Evolutionary conservation across 2,329 filamentous ascomycete species (phyloP), one percentile per base, ranked within the genome.

Genomic region (Botrytis elliptica): DNA sequence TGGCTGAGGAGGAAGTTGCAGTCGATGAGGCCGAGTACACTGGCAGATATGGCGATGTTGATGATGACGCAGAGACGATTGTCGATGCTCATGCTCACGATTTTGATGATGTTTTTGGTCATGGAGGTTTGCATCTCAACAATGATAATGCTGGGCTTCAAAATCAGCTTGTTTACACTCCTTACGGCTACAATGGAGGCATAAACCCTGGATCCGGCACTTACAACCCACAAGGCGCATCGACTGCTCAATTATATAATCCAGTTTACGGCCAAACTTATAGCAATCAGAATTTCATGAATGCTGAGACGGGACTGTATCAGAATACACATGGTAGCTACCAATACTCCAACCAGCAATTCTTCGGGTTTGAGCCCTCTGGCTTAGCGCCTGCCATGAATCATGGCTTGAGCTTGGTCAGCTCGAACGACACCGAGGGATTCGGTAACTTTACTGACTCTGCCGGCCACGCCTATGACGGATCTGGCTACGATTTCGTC

Each of bases 61-160:
- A 29, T 25, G 18, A 57, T 42, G 36, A 33, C 20, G 10, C 52
- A 25, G 36, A 69, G 25, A 59, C 66, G 2, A n/a, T n/a, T 33
- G 18, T 44, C 38, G 36, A 40, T 42, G 29, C 5, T 57, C 40
- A 52, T 42, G 18, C 49, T 59, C 36, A 10, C 18, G 38, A 57
- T 6, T 18, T 20, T 10, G 49, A 69, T 42, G 66, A 69, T 69
- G n/a, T 57, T 33, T 69, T 69, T 69, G 49, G 49, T 33, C n/a
- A 52, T 9, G 25, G 14, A 14, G 12, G 18, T n/a, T 57, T 44
- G 29, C 8, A 22, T 14, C 10, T 69, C 36, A 29, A 33, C 38
- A 44, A 59, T 33, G 40, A 38, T 18, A 29, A 16, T 44, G 1
- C 14, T 57, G 36, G 22, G n/a, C 49, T 40, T 42, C 49, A 20